Percentiles rank a stretch among this genome's conserved stretches.
Evolutionary conservation across 106 monocot species (phyloP).

Genomic region (Gastrodia elata): DNA sequence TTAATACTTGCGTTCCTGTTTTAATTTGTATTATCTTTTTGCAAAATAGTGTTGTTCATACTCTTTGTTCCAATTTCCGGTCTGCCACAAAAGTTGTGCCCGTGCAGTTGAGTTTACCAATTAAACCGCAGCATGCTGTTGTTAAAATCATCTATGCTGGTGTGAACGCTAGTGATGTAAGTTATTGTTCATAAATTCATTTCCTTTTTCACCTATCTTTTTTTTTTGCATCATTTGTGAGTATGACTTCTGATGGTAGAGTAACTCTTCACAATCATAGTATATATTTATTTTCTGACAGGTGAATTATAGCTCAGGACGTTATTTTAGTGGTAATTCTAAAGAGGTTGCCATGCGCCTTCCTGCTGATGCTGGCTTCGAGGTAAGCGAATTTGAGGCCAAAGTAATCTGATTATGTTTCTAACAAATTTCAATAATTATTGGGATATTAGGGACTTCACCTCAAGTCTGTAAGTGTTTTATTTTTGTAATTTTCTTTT

Average conservation of each 20-base stretch:
- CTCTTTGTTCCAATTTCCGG: constrained; percentile 69
- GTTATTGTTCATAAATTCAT: constrained; percentile 15
- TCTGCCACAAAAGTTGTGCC: constrained; percentile 61
- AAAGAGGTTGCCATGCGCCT: constrained; percentile 38
- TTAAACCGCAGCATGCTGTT: constrained; percentile 64
- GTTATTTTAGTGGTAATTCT: constrained; percentile 57
- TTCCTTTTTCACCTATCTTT: not conserved
- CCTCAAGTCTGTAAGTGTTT: too few relatives aligned
- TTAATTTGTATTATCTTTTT: constrained; percentile 1
- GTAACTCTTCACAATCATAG: not conserved
- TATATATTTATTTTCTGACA: constrained; percentile 20
- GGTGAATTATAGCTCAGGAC: constrained; percentile 97
- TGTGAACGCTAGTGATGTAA: constrained; percentile 99
- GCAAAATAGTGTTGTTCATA: constrained; percentile 68
- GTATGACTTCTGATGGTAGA: not conserved
- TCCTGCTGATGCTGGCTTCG: constrained; percentile 98
- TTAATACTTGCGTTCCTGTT: too few relatives aligned
- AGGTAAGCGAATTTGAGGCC: constrained; percentile 37
- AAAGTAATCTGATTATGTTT: not conserved
- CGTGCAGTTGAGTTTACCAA: constrained; percentile 41
- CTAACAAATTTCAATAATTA: not conserved
- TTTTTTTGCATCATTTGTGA: not conserved
- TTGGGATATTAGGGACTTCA: too few relatives aligned
- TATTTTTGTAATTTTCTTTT: too few relatives aligned
- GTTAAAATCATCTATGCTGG: constrained; percentile 97